These are phyloP conservation scores for Colletotrichum nymphaeae DNA, from an alignment of 2,329 filamentous ascomycete genomes.

Conservation along the genomic window DNA sequence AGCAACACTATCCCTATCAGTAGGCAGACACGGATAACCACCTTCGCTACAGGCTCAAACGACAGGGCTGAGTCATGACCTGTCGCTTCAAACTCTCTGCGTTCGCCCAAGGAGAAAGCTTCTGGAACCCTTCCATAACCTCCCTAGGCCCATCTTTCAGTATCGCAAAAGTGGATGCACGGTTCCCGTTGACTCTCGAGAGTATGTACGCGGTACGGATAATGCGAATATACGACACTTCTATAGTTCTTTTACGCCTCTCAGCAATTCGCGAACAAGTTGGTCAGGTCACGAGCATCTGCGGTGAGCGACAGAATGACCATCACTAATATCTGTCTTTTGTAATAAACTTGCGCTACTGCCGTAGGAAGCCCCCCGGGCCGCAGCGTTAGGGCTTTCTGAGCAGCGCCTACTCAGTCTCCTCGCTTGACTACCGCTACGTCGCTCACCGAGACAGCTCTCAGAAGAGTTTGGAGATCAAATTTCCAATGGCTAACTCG, in stretches of 20 bases:
- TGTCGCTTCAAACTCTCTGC: constrained; percentile 16
- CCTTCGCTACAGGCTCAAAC: constrained; percentile 12
- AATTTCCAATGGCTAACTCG: not conserved
- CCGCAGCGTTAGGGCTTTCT: not conserved
- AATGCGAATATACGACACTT: not conserved
- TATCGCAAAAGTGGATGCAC: not conserved
- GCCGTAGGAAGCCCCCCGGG: not conserved
- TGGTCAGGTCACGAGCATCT: not conserved
- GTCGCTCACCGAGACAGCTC: not conserved
- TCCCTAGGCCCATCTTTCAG: not conserved
- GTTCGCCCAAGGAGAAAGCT: constrained; percentile 5
- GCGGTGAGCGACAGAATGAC: not conserved
- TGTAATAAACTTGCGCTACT: not conserved
- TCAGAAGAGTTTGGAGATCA: not conserved
- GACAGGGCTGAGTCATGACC: constrained; percentile 33
- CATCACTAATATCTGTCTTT: not conserved
- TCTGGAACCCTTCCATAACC: constrained; percentile 28
- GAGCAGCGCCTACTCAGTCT: not conserved
- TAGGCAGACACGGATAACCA: constrained; percentile 1
- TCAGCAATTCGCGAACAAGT: not conserved
- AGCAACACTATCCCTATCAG: not conserved
- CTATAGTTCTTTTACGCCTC: not conserved
- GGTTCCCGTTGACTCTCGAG: not conserved
- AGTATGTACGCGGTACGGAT: not conserved
- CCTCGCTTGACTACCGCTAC: not conserved